These are phyloP conservation scores for Helichrysum umbraculigerum DNA, from an alignment of 129 eudicot genomes.

Conservation along the genomic window DNA sequence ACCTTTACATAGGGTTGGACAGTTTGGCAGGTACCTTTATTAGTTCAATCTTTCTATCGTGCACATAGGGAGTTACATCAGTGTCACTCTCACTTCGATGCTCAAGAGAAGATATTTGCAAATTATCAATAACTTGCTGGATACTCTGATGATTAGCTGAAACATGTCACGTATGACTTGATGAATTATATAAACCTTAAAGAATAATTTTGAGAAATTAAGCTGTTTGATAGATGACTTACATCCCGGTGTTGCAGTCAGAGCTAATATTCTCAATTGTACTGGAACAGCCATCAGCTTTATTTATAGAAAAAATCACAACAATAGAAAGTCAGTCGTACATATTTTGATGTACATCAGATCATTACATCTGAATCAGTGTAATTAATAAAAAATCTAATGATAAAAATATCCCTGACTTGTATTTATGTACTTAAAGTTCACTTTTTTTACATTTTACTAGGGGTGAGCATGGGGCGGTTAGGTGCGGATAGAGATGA, in stretches of 20 bases:
- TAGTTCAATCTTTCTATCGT: conserved; percentile 66
- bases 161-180: conserved; percentile 15
- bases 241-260: conserved; percentile 96
- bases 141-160: conserved; percentile 62
- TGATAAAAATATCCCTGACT: background rate
- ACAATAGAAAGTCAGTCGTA: conserved; percentile 3
- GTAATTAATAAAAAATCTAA: background rate
- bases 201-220: conserved; percentile 11
- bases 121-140: conserved; percentile 76
- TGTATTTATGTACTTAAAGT: background rate
- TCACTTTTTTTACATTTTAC: too few relatives aligned
- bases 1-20: background rate
- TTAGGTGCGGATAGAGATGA: too few relatives aligned
- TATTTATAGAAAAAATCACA: background rate
- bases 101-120: conserved; percentile 85
- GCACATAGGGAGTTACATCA: conserved; percentile 75
- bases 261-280: conserved; percentile 81
- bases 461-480: too few relatives aligned
- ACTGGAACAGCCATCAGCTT: conserved; percentile 79
- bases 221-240: conserved; percentile 37
- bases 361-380: background rate
- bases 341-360: background rate
- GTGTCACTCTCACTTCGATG: conserved; percentile 74
- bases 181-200: conserved; percentile 12
- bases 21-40: conserved; percentile 51